Evolutionary conservation across 495 filamentous ascomycete species (phyloP).

Genomic region (Parachaetomium inaequale): DNA sequence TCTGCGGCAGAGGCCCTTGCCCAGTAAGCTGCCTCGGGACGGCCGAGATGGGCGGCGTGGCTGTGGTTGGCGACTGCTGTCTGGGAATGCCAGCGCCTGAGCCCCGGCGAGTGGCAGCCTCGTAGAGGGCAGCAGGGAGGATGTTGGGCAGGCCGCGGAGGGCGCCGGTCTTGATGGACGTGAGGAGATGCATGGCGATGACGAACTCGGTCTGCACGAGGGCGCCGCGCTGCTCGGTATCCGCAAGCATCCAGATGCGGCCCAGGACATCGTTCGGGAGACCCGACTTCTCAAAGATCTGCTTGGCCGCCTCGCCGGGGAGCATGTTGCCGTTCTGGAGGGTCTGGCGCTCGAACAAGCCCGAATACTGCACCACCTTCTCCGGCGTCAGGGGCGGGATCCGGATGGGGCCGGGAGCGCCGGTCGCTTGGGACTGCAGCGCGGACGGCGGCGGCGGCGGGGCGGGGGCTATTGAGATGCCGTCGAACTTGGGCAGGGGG

Average conservation of each 20-base stretch:
- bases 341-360: constrained; percentile 82
- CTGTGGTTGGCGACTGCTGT: constrained; percentile 38
- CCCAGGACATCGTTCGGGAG: constrained; percentile 87
- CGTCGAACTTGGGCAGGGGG: constrained; percentile 90
- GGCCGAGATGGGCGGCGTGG: constrained; percentile 37
- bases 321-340: constrained; percentile 69
- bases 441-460: constrained; percentile 45
- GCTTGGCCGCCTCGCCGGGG: constrained; percentile 85
- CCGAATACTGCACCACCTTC: constrained; percentile 80
- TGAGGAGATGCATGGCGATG: constrained; percentile 95
- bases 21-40: constrained; percentile 48
- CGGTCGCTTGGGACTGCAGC: constrained; percentile 62
- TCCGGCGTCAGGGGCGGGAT: constrained; percentile 88
- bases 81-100: constrained; percentile 42
- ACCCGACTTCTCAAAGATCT: constrained; percentile 89
- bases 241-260: constrained; percentile 90
- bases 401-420: constrained; percentile 65
- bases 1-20: constrained; percentile 35
- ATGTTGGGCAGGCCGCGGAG: constrained; percentile 75
- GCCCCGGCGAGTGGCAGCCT: constrained; percentile 76
- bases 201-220: constrained; percentile 92
- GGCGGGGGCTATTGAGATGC: constrained; percentile 51
- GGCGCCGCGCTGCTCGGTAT: constrained; percentile 85
- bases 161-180: constrained; percentile 78
- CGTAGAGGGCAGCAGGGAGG: constrained; percentile 82